These are phyloP conservation scores for Vachellia pachyceras DNA, from an alignment of 306 rosid genomes.

Conservation along the genomic window DNA sequence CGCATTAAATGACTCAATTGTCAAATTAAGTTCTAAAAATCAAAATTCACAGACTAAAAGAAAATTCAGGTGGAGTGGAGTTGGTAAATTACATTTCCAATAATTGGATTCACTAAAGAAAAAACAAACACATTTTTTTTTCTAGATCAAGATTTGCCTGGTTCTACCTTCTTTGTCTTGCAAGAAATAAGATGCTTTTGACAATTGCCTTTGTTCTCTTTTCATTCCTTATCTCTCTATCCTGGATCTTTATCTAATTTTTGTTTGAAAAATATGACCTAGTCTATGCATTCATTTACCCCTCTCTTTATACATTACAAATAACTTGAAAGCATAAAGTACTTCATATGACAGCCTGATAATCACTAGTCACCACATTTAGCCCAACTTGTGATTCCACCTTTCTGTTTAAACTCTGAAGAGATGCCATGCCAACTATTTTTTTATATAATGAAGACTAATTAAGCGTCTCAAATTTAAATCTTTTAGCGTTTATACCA, in stretches of 20 bases:
- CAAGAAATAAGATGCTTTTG: not conserved
- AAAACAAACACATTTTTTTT: not conserved
- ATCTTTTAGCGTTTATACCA: too few species aligned
- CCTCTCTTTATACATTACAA: not conserved
- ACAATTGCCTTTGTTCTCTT: not conserved
- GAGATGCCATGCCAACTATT: too few species aligned
- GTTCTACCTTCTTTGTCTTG: not conserved
- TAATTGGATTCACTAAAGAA: not conserved
- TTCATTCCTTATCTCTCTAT: not conserved
- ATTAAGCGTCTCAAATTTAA: too few species aligned
- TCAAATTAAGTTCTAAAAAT: not conserved
- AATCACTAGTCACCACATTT: too few species aligned
- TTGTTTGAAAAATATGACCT: not conserved
- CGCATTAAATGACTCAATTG: not conserved
- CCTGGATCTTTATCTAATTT: not conserved
- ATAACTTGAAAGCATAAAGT: not conserved
- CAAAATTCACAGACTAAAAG: not conserved
- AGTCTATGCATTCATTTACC: not conserved
- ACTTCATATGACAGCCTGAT: not conserved
- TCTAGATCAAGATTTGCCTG: not conserved
- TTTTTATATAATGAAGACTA: too few species aligned
- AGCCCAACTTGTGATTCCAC: too few species aligned
- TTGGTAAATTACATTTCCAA: slow-evolving; percentile 1
- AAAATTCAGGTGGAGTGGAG: not conserved
- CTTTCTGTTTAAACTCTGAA: too few species aligned